These are phyloP conservation scores for Emiliania huxleyi DNA, from an alignment of 78 protist species.

Conservation along the genomic window DNA sequence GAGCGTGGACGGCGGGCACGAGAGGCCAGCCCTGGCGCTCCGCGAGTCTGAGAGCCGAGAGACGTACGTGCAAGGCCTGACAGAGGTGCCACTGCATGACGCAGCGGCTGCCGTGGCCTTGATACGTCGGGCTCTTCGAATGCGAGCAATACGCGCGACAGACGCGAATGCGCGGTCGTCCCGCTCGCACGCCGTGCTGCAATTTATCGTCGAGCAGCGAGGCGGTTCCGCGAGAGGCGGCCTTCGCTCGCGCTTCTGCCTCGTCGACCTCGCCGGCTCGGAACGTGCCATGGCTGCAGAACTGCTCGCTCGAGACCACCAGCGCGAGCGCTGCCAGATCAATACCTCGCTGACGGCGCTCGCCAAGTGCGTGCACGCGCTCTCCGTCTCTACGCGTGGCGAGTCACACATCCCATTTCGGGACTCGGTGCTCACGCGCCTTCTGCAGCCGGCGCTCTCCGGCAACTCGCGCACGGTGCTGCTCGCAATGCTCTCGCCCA, in stretches of 20 bases:
- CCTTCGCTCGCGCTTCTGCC: not conserved
- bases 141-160: not conserved
- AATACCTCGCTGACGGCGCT: not conserved
- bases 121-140: not conserved
- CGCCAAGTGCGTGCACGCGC: not conserved
- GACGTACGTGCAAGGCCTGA: not conserved
- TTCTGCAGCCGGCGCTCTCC: slow-evolving; percentile 19
- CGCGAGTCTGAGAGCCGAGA: no score
- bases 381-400: not conserved
- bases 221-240: not conserved
- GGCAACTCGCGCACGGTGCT: not conserved
- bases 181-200: slow-evolving; percentile 48
- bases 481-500: not conserved
- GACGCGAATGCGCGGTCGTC: not conserved
- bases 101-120: not conserved
- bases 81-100: not conserved
- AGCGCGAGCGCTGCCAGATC: not conserved
- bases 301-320: not conserved
- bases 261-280: slow-evolving; percentile 36
- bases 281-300: not conserved
- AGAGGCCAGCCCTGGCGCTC: not conserved
- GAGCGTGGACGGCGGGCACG: not conserved
- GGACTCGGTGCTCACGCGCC: slow-evolving; percentile 40
- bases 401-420: slow-evolving; percentile 50
- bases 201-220: slow-evolving; percentile 12